Percentiles rank a stretch among this genome's conserved stretches.
phyloP scores from a whole-genome alignment of 345 rosid species.

The Cardiospermum halicacabum region DNA sequence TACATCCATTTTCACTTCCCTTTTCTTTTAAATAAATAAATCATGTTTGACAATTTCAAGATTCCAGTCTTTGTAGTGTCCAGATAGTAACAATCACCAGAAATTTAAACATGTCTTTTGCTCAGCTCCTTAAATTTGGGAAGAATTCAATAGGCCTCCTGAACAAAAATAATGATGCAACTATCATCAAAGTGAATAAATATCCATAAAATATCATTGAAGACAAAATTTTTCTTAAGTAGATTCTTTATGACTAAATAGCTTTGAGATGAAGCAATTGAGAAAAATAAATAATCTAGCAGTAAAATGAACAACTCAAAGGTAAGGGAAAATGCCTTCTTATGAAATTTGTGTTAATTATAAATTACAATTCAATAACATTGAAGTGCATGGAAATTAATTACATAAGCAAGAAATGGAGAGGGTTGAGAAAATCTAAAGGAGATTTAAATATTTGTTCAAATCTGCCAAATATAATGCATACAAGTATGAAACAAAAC shows the following conservation, averaged over 20 bases:
- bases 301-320: not conserved
- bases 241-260: slow-evolving; percentile 16
- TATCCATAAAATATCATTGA: slow-evolving; percentile 41
- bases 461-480: not conserved
- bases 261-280: not conserved
- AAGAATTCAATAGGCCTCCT: slow-evolving; percentile 84
- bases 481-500: no score
- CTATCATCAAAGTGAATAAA: slow-evolving; percentile 76
- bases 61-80: slow-evolving; percentile 42
- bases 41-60: slow-evolving; percentile 46
- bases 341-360: not conserved
- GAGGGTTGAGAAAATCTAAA: not conserved
- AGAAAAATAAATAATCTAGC: not conserved
- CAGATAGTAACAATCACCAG: slow-evolving; percentile 50
- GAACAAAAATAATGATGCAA: slow-evolving; percentile 68
- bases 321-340: not conserved
- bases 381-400: not conserved
- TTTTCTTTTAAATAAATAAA: slow-evolving; percentile 28
- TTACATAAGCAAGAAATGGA: not conserved
- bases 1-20: no score
- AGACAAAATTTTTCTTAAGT: slow-evolving; percentile 18
- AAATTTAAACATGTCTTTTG: slow-evolving; percentile 71
- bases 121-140: slow-evolving; percentile 82
- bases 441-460: not conserved
- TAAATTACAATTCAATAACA: not conserved